phyloP scores from a whole-genome alignment of 352 stramenopile species.

The Phytopythium boreale region DNA sequence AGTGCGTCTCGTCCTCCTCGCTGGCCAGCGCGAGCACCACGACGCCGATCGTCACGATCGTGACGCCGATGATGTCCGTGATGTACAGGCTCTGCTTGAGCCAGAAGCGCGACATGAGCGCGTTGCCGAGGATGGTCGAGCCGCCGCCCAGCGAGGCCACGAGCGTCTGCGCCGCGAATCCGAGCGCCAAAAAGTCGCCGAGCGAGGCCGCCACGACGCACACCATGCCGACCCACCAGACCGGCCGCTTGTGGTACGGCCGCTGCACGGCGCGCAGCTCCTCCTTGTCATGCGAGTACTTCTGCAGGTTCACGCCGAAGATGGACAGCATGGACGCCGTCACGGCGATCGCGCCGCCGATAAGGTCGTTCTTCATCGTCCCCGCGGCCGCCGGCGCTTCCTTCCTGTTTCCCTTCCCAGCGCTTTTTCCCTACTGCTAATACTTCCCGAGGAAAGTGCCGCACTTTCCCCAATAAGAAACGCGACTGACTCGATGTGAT shows the following conservation, averaged over 20 bases:
- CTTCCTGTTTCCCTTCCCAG: background rate
- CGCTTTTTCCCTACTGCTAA: background rate
- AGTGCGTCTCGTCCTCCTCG: slow-evolving; percentile 69
- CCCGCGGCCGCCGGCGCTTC: background rate
- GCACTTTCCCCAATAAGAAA: background rate
- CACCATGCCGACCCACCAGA: slow-evolving; percentile 89
- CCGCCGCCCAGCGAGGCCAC: slow-evolving; percentile 79
- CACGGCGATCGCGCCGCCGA: slow-evolving; percentile 79
- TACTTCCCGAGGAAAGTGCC: background rate
- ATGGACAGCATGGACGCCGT: slow-evolving; percentile 78
- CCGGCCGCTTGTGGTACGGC: slow-evolving; percentile 77
- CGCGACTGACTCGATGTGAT: slow-evolving; percentile 1
- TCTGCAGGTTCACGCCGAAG: slow-evolving; percentile 90
- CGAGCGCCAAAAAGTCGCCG: slow-evolving; percentile 84
- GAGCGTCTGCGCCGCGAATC: slow-evolving; percentile 85
- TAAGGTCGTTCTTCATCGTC: slow-evolving; percentile 65
- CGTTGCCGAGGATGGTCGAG: slow-evolving; percentile 83
- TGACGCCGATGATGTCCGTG: slow-evolving; percentile 76
- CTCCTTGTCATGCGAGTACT: slow-evolving; percentile 89
- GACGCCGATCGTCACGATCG: slow-evolving; percentile 74
- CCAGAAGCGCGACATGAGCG: slow-evolving; percentile 84
- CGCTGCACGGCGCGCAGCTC: slow-evolving; percentile 58
- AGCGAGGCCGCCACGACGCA: slow-evolving; percentile 80
- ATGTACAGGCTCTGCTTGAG: slow-evolving; percentile 85
- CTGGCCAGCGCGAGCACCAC: slow-evolving; percentile 73